Conservation (phyloP, 805 yeast species). For the Yamadazyma phyllophila region DNA sequence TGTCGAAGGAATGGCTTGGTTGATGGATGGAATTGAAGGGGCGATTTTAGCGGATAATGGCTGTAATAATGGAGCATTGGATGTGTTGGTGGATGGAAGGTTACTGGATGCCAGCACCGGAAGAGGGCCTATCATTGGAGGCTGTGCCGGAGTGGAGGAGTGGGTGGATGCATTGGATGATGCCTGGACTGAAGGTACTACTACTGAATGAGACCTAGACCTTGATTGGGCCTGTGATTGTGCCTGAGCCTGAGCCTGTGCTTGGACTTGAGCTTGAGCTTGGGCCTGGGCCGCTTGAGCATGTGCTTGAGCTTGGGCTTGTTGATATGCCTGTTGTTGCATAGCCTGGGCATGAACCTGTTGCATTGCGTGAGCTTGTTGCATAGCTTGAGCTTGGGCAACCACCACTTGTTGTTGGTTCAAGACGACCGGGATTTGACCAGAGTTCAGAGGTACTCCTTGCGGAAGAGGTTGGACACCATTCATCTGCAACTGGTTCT, state of each 20-base stretch:
- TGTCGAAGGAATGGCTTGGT: neutral
- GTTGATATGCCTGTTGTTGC: neutral
- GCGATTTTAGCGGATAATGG: neutral
- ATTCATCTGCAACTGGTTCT: constrained; percentile 10
- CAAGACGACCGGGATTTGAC: constrained; percentile 5
- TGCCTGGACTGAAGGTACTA: neutral
- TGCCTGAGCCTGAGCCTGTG: constrained; percentile 1
- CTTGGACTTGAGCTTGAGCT: constrained; percentile 6
- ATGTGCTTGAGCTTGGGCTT: constrained; percentile 6
- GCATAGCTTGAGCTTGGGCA: constrained; percentile 11
- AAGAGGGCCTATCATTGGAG: neutral
- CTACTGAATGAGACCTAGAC: neutral
- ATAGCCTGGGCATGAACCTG: constrained; percentile 7
- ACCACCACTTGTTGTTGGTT: constrained; percentile 9
- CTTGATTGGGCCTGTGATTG: constrained; percentile 4
- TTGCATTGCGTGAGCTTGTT: constrained; percentile 9
- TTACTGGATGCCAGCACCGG: no score
- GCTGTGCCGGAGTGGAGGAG: neutral
- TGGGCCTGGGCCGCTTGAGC: neutral
- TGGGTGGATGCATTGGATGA: neutral
- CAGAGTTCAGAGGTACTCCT: neutral
- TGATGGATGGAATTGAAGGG: constrained; percentile 1
- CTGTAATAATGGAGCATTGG: neutral
- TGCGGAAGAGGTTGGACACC: constrained; percentile 6
- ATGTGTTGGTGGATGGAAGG: neutral